Evolutionary conservation across 768 basidiomycete species (phyloP).

Genomic region (Cystobasidiopsis lactophilus): DNA sequence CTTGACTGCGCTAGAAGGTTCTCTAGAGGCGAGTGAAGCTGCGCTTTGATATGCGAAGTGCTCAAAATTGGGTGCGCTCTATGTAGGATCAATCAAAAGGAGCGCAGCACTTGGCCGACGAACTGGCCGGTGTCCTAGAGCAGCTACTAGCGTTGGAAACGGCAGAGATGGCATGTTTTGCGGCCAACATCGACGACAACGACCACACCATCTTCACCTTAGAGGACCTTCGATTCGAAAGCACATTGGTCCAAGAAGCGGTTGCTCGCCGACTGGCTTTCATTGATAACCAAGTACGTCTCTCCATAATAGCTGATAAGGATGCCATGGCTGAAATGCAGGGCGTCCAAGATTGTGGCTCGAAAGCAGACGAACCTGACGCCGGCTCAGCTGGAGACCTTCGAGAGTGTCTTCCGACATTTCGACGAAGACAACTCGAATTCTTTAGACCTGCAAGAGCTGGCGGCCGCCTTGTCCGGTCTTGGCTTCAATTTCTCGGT

Average conservation of each 20-base stretch:
- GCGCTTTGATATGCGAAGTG: background rate
- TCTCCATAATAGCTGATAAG: background rate
- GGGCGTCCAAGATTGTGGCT: conserved; percentile 53
- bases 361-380: conserved; percentile 84
- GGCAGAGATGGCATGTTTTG: conserved; percentile 52
- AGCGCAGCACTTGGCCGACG: too few relatives aligned
- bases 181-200: conserved; percentile 89
- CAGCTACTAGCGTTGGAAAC: conserved; percentile 28
- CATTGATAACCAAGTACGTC: conserved; percentile 72
- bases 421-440: conserved; percentile 88
- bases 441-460: conserved; percentile 59
- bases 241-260: conserved; percentile 55
- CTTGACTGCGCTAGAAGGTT: conserved; percentile 50
- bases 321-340: background rate
- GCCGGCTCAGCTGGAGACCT: conserved; percentile 85
- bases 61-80: too few relatives aligned
- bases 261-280: conserved; percentile 80
- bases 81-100: too few relatives aligned
- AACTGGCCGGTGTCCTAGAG: background rate
- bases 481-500: conserved; percentile 81
- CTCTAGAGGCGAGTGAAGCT: conserved; percentile 37
- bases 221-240: conserved; percentile 75
- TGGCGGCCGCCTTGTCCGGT: conserved; percentile 83
- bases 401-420: conserved; percentile 90
- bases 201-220: conserved; percentile 79